phyloP scores from a whole-genome alignment of 2,329 filamentous ascomycete species.

The Penicillium sp. region DNA sequence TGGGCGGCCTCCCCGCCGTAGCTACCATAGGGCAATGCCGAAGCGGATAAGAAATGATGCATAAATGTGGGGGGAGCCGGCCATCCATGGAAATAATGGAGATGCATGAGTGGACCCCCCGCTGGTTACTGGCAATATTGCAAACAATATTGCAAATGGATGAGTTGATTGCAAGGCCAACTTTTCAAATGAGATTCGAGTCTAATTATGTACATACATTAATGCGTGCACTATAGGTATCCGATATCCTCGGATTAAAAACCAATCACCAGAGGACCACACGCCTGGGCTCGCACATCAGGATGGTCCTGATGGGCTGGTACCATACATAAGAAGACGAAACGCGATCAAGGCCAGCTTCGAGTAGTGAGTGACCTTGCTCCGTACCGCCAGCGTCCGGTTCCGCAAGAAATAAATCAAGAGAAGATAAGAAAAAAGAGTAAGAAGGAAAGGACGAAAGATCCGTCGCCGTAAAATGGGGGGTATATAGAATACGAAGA shows the following conservation, averaged over 20 bases:
- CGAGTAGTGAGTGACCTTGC: constrained; percentile 8
- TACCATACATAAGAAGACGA: constrained; percentile 27
- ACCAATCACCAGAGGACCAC: constrained; percentile 9
- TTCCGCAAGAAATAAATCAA: constrained; percentile 18
- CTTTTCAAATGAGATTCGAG: constrained; percentile 21
- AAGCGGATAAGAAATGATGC: constrained; percentile 19
- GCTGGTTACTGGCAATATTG: too few relatives aligned
- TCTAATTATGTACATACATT: constrained; percentile 38
- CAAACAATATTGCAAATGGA: not conserved
- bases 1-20: constrained; percentile 4
- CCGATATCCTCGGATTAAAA: constrained; percentile 20
- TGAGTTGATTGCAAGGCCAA: constrained; percentile 10
- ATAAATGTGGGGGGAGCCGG: constrained; percentile 14
- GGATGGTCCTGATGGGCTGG: not conserved
- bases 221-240: constrained; percentile 31
- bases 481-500: constrained; percentile 37
- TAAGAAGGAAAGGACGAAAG: constrained; percentile 8
- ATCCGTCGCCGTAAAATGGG: constrained; percentile 31
- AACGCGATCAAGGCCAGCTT: constrained; percentile 18
- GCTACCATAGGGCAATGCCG: too few relatives aligned
- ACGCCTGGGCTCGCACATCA: constrained; percentile 3
- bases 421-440: constrained; percentile 11
- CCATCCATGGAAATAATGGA: not conserved
- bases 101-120: too few relatives aligned
- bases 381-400: constrained; percentile 28